Evolutionary conservation across 164 flowering plant genomes (phyloP), one percentile per base, ranked within the genome.

Genomic region (Chimonanthus praecox): DNA sequence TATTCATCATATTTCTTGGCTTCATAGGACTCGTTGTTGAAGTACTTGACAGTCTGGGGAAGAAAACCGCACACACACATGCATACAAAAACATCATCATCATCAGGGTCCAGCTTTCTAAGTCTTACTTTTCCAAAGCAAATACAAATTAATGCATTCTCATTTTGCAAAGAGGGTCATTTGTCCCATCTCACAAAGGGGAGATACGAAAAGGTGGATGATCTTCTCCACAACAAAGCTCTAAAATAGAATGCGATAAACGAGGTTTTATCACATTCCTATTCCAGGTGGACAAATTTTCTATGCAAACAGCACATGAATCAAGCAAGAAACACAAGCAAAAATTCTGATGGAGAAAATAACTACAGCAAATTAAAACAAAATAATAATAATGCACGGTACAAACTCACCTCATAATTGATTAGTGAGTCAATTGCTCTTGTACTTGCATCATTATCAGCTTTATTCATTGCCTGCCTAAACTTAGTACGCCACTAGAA

Each of bases 401-500:
- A 65, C 49, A 48, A 21, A 54, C 72, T 64, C 70, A 92, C 99
- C 97, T 95, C 99, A 84, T 95, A 95, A 84, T 95, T 95, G 51
- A 95, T 88, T 74, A 95, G 89, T 66, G 99, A 95, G 82, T 95
- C 99, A 78, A 95, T 83, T 71, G 98, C 99, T 80, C 90, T 92
- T 68, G 98, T 83, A 79, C 88, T 88, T 58, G 99, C 99, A 87
- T 95, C 98, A 85, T 95, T 95, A 78, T 95, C 99, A 83, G 99
- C 98, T 84, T 93, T 95, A 76, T 95, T 95, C 99, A 95, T 95
- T 69, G 82, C 89, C 85, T 95, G 95, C 84, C 99, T 84, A 78
- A 92, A 95, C 87, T 93, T 93, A 72, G 99, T 95, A 78, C 99
- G 88, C 99, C 99, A 93, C 98, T 95, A 83, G 44, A 74, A 82